phyloP scores from a whole-genome alignment of 2,329 filamentous ascomycete species.

The Tolypocladium album region DNA sequence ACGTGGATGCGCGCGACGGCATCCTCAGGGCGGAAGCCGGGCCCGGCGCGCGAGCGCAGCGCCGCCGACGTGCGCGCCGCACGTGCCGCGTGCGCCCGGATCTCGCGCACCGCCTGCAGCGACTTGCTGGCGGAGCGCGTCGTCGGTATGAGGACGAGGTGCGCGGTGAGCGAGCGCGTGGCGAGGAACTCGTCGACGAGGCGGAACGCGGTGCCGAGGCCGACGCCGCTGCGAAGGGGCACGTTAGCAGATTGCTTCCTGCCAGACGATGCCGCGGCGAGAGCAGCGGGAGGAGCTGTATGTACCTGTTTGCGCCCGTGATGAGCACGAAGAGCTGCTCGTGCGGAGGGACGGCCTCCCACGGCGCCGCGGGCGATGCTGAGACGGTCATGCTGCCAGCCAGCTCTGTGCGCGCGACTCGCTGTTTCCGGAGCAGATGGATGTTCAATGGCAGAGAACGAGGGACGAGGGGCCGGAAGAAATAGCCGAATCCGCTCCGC shows the following conservation, averaged over 20 bases:
- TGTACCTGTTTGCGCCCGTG: constrained; percentile 78
- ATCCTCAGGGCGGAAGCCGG: constrained; percentile 21
- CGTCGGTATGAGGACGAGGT: constrained; percentile 72
- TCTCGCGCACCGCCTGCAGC: constrained; percentile 53
- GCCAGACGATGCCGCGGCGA: background rate
- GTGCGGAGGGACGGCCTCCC: constrained; percentile 22
- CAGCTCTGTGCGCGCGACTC: too few relatives aligned
- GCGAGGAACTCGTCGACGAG: constrained; percentile 83
- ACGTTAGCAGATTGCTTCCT: background rate
- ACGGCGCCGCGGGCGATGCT: constrained; percentile 15
- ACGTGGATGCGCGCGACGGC: constrained; percentile 44
- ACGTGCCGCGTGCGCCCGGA: constrained; percentile 48
- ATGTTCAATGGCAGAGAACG: background rate
- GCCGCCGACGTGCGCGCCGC: constrained; percentile 26
- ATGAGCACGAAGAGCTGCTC: constrained; percentile 57
- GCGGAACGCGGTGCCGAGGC: constrained; percentile 71
- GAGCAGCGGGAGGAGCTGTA: background rate
- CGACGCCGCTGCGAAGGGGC: constrained; percentile 57
- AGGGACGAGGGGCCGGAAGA: background rate
- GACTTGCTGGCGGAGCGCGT: constrained; percentile 70
- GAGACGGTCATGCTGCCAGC: constrained; percentile 2
- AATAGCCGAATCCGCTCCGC: background rate
- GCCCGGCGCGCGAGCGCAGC: constrained; percentile 26
- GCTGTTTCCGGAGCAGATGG: background rate
- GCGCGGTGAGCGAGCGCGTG: constrained; percentile 52